phyloP scores from a whole-genome alignment of 768 basidiomycete species.

The Suillus alpinus region DNA sequence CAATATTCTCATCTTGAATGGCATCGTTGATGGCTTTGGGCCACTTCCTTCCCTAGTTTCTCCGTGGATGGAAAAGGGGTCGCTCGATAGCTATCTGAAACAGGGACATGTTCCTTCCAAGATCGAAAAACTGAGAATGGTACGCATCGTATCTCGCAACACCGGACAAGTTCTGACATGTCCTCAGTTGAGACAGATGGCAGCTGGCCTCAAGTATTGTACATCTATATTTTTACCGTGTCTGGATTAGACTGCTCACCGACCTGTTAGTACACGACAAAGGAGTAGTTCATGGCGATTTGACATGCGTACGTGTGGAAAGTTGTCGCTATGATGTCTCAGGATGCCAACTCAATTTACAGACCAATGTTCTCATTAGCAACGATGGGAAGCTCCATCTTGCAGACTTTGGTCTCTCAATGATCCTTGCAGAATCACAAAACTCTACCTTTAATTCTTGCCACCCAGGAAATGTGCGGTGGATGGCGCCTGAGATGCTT shows the following conservation, averaged over 20 bases:
- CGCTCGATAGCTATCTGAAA: conserved; percentile 29
- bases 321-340: not conserved
- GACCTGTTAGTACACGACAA: conserved; percentile 5
- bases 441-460: conserved; percentile 31
- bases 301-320: conserved; percentile 10
- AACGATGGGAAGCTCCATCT: conserved; percentile 30
- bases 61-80: conserved; percentile 28
- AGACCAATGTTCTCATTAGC: conserved; percentile 38
- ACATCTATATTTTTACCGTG: not conserved
- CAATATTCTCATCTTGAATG: conserved; percentile 17
- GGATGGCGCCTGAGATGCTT: conserved; percentile 39
- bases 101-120: not conserved
- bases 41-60: conserved; percentile 20
- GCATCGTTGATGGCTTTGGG: conserved; percentile 18
- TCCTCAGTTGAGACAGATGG: conserved; percentile 4
- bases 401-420: conserved; percentile 40
- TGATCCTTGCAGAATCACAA: conserved; percentile 32
- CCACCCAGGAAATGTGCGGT: conserved; percentile 33
- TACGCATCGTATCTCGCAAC: conserved; percentile 2
- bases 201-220: conserved; percentile 5
- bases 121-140: conserved; percentile 12
- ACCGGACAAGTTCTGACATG: not conserved
- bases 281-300: conserved; percentile 6
- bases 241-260: not conserved
- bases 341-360: not conserved